These are phyloP conservation scores for Colletotrichum viniferum DNA, from an alignment of 2,329 filamentous ascomycete genomes.

Conservation along the genomic window DNA sequence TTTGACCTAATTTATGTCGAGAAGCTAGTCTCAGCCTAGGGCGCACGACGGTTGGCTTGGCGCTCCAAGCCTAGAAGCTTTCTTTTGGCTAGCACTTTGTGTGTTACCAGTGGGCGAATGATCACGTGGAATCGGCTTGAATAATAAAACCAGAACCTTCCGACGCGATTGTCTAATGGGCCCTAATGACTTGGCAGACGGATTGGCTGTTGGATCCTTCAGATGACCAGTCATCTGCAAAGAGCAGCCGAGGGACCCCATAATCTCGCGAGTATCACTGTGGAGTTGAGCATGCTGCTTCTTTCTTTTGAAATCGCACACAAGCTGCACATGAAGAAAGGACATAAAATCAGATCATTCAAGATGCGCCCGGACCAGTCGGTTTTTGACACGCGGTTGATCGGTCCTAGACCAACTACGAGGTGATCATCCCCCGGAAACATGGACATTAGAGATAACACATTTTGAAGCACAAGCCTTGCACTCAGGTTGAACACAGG, in stretches of 20 bases:
- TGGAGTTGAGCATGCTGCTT: neutral
- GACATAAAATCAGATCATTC: neutral
- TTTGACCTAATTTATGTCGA: neutral
- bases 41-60: neutral
- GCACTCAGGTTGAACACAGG: neutral
- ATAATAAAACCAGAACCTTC: neutral
- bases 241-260: neutral
- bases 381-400: neutral
- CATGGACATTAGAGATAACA: neutral
- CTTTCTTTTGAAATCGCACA: neutral
- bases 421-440: neutral
- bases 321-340: neutral
- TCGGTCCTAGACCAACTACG: neutral
- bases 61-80: neutral
- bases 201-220: neutral
- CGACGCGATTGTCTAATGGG: neutral
- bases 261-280: neutral
- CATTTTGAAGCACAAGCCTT: neutral
- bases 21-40: neutral
- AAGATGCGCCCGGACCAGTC: neutral
- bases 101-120: neutral
- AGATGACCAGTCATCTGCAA: neutral
- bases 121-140: neutral
- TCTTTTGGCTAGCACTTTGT: neutral
- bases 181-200: neutral